These are phyloP conservation scores for Ogataea haglerorum DNA, from an alignment of 805 yeast species.

Conservation along the genomic window DNA sequence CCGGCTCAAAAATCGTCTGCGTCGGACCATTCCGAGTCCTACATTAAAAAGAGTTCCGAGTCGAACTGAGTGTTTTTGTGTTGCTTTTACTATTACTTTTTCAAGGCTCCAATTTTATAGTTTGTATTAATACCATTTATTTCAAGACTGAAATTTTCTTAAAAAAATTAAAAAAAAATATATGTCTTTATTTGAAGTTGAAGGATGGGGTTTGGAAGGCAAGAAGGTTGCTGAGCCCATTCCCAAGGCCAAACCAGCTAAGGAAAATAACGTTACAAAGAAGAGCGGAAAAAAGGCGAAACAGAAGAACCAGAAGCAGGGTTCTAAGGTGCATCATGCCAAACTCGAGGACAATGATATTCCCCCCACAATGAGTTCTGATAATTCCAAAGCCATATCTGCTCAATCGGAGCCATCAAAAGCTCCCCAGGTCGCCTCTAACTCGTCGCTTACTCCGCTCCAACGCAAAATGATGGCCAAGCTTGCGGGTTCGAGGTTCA, in stretches of 20 bases:
- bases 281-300: constrained; percentile 11
- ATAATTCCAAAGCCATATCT: no score
- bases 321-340: constrained; percentile 7
- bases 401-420: not conserved
- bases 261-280: constrained; percentile 16
- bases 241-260: constrained; percentile 20
- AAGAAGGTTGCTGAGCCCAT: constrained; percentile 50
- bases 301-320: constrained; percentile 5
- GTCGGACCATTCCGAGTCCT: not conserved
- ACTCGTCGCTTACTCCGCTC: constrained; percentile 59
- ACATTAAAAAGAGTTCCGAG: not conserved
- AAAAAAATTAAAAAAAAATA: constrained; percentile 1
- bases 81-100: not conserved
- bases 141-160: not conserved
- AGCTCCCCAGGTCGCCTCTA: not conserved
- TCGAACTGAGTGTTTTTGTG: not conserved
- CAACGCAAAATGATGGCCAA: constrained; percentile 96
- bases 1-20: not conserved
- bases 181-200: constrained; percentile 75
- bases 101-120: not conserved
- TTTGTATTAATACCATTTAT: constrained; percentile 9
- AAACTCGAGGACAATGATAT: not conserved
- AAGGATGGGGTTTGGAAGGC: constrained; percentile 73
- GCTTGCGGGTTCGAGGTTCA: constrained; percentile 88
- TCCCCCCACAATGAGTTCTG: not conserved